Evolutionary conservation across 352 stramenopile genomes (phyloP).

Genomic region (Globisporangium uncinulatum): DNA sequence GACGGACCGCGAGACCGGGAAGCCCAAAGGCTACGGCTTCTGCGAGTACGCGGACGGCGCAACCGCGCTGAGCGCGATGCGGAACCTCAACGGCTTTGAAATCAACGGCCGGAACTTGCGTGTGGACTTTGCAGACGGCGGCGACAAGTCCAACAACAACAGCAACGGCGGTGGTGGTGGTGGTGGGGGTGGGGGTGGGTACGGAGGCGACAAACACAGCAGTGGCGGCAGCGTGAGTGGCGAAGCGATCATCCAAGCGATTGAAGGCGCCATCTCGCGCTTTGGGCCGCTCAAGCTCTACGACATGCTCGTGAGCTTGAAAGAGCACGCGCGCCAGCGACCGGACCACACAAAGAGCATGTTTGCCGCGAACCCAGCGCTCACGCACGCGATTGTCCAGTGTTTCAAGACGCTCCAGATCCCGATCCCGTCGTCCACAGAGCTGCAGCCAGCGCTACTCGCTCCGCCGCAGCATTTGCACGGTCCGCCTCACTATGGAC

Average conservation of each 20-base stretch:
- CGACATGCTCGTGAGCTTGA: constrained; percentile 76
- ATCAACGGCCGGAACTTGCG: constrained; percentile 80
- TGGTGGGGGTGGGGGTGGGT: constrained; percentile 21
- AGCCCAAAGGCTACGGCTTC: constrained; percentile 84
- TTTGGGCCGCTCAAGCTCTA: constrained; percentile 77
- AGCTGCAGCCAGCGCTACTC: constrained; percentile 51
- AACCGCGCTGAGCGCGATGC: constrained; percentile 73
- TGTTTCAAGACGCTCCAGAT: constrained; percentile 84
- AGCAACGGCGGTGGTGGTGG: constrained; percentile 15
- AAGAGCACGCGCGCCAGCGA: constrained; percentile 70
- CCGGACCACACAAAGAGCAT: constrained; percentile 77
- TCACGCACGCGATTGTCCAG: constrained; percentile 82
- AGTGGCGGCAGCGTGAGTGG: constrained; percentile 43
- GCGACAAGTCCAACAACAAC: constrained; percentile 19
- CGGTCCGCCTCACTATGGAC: constrained; percentile 7
- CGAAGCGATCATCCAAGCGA: constrained; percentile 74
- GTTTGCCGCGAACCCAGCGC: constrained; percentile 63
- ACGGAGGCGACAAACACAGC: constrained; percentile 55
- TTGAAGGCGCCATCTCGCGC: constrained; percentile 62
- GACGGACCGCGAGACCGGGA: constrained; percentile 77
- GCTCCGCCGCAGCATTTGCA: constrained; percentile 9
- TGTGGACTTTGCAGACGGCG: constrained; percentile 42
- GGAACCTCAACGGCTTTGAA: constrained; percentile 83
- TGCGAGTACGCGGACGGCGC: constrained; percentile 80
- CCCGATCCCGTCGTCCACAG: constrained; percentile 50